These are phyloP conservation scores for Allomyces macrogynus DNA, from an alignment of 192 early-diverging fungal genomes.

Conservation along the genomic window DNA sequence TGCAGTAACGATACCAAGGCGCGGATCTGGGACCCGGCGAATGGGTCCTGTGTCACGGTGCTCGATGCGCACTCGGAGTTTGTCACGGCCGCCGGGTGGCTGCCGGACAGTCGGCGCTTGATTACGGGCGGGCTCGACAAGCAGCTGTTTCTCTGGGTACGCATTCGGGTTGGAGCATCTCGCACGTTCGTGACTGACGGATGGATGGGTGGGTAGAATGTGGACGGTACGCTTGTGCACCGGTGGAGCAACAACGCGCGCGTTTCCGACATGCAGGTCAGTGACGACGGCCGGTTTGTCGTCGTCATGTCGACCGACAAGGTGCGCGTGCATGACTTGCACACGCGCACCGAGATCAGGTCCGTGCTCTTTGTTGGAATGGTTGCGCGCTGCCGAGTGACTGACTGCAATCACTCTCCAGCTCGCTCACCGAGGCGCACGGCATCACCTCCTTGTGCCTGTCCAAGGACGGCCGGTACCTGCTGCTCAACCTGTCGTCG, in stretches of 20 bases:
- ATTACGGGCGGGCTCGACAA: slow-evolving; percentile 10
- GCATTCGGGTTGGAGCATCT: not conserved
- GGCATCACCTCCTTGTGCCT: slow-evolving; percentile 7
- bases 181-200: too few species aligned
- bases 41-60: not conserved
- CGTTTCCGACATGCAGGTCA: slow-evolving; percentile 6
- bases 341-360: slow-evolving; percentile 2
- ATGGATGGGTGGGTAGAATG: not conserved
- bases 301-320: slow-evolving; percentile 7
- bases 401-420: not conserved
- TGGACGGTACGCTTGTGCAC: slow-evolving; percentile 5
- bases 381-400: too few species aligned
- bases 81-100: slow-evolving; percentile 9
- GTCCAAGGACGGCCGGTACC: slow-evolving; percentile 5
- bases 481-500: slow-evolving; percentile 5
- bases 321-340: slow-evolving; percentile 7
- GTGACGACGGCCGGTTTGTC: slow-evolving; percentile 2
- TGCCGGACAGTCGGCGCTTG: slow-evolving; percentile 4
- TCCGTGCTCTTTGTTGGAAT: too few species aligned
- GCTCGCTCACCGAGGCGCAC: slow-evolving; percentile 4
- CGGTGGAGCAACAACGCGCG: slow-evolving; percentile 1
- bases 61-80: not conserved
- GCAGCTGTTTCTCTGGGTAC: slow-evolving; percentile 6
- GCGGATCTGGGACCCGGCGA: not conserved
- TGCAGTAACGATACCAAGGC: not conserved